Percentiles rank a stretch among this genome's conserved stretches.
Conservation (phyloP, 176 grass and related monocot species). For the Phragmites australis region DNA sequence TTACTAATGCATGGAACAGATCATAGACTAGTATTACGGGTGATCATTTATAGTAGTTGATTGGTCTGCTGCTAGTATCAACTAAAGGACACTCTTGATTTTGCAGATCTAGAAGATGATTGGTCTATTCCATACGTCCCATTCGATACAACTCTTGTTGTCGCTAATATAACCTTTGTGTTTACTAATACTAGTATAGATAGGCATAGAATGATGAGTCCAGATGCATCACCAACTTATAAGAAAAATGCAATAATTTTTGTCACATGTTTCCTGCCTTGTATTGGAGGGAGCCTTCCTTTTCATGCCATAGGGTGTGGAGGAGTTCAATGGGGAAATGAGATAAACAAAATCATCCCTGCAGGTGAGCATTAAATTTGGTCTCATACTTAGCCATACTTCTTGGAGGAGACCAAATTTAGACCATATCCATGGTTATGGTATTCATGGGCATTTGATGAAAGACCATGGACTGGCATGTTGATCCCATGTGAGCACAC, state of each 20-base stretch:
- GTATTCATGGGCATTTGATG: no score
- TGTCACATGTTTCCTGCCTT: conserved; percentile 43
- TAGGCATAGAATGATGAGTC: background rate
- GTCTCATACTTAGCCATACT: conserved; percentile 33
- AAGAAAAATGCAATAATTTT: conserved; percentile 9
- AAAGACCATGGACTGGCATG: no score
- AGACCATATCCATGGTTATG: no score
- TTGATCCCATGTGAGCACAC: no score
- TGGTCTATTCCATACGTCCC: background rate
- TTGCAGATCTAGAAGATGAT: conserved; percentile 3
- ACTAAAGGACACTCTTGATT: background rate
- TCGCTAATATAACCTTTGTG: background rate
- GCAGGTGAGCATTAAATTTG: conserved; percentile 34
- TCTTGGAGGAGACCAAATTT: no score
- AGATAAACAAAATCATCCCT: background rate
- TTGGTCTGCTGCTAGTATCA: background rate
- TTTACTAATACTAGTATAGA: background rate
- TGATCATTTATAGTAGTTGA: background rate
- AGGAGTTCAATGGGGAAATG: conserved; percentile 22
- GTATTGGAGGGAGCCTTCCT: conserved; percentile 21
- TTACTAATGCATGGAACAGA: background rate
- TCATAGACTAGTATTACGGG: background rate
- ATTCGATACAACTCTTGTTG: background rate
- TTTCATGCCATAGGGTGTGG: conserved; percentile 32
- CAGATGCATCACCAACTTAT: no score